Evolutionary conservation across 1,139 yeast species (phyloP), one percentile per base, ranked within the genome.

Genomic region (Blastobotrys raffinosifermentans): DNA sequence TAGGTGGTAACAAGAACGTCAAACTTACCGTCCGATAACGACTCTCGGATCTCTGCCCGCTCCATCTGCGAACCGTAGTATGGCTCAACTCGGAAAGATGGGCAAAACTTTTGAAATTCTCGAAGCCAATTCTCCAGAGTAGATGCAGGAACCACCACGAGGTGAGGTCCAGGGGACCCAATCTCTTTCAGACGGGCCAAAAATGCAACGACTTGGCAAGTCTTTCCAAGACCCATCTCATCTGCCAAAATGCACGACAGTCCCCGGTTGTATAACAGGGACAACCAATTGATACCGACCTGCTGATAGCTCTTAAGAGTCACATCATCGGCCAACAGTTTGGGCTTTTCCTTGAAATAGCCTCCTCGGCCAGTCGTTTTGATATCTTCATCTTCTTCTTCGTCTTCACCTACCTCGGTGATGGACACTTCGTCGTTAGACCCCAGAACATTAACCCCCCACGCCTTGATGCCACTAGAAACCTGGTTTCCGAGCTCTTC

Each of bases 191-290:
- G 69, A 54, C 83, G 80, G 1, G 97, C 87, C 57, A 91, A 64
- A 55, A 91, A 89, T n/a, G 96, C 74, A 61, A 91, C 87, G 19
- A 91, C 95, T 63, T 91, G 97, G 60, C 95, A 83, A 0, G 97
- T 91, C 58, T 91, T 91, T 41, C 98, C 98, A 36, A 91, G 67
- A 9, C 97, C 97, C 97, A 89, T 87, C 60, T 91, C 99, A 63
- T 91, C 99, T 0, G 98, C 99, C 34, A 91, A 67, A 41, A 91
- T 91, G 63, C 98, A 89, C 6, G 96, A 86, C 40, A 91, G 68
- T 17, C 77, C 73, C 53, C 83, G 77, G 42, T 75, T 76, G 59
- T 89, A 91, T 26, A 93, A 67, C 39, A 91, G 61, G 47, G 80
- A 73, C 39, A 93, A 67, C 99, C 99, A 93, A 58, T 91, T 91